Evolutionary conservation across 768 basidiomycete genomes (phyloP).

Genomic region (Phylloporus sp.): DNA sequence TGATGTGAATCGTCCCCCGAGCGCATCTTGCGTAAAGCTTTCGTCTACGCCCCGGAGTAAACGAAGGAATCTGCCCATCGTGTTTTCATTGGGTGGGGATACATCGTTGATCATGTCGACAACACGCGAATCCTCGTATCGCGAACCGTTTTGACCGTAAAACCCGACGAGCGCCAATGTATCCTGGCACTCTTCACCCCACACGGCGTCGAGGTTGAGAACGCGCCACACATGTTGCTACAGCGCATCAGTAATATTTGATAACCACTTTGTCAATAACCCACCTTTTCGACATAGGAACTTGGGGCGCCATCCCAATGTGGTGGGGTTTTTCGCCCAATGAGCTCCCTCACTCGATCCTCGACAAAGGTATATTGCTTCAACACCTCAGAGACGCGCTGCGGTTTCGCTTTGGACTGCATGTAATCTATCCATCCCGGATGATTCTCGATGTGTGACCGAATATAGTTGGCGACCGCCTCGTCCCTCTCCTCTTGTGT

Average conservation of each 20-base stretch:
- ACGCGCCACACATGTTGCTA: slow-evolving; percentile 50
- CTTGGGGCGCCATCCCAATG: slow-evolving; percentile 35
- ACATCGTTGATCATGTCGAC: slow-evolving; percentile 48
- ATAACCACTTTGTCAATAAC: neutral
- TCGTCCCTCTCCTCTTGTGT: slow-evolving; percentile 39
- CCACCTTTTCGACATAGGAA: slow-evolving; percentile 45
- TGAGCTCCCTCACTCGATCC: slow-evolving; percentile 43
- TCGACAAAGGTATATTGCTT: slow-evolving; percentile 53
- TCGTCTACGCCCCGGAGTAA: slow-evolving; percentile 48
- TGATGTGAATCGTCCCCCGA: slow-evolving; percentile 1
- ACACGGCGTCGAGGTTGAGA: slow-evolving; percentile 41
- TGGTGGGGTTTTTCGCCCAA: slow-evolving; percentile 41
- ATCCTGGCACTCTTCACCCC: slow-evolving; percentile 47
- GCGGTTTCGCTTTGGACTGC: slow-evolving; percentile 37
- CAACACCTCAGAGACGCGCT: slow-evolving; percentile 40
- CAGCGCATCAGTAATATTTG: neutral
- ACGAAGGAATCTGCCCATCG: slow-evolving; percentile 45
- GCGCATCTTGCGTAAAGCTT: slow-evolving; percentile 30
- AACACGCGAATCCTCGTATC: slow-evolving; percentile 47
- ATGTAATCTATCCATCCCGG: slow-evolving; percentile 45
- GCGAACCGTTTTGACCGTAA: slow-evolving; percentile 55
- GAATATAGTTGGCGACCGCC: slow-evolving; percentile 42
- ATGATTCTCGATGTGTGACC: slow-evolving; percentile 41
- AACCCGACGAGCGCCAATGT: slow-evolving; percentile 46
- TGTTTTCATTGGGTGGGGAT: slow-evolving; percentile 40